phyloP scores from a whole-genome alignment of 225 moss, liverwort and hornwort genomes.

The Polytrichum commune region DNA sequence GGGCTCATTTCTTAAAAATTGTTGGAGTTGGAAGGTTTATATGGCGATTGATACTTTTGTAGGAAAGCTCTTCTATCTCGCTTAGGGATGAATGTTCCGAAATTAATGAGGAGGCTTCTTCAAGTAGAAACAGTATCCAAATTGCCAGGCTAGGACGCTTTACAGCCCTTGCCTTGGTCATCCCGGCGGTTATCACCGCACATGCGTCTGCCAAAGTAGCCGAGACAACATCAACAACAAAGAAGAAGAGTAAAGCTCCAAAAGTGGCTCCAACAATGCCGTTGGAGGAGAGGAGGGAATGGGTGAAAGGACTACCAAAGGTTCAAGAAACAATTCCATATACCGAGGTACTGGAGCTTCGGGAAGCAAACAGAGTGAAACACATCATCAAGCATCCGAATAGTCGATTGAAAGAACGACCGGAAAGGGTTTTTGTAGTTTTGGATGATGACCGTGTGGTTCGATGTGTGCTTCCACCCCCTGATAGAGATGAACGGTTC shows the following conservation, averaged over 20 bases:
- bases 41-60: no score
- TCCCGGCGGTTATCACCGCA: constrained; percentile 51
- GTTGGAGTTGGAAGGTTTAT: no score
- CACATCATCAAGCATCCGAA: constrained; percentile 90
- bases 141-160: constrained; percentile 20
- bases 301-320: constrained; percentile 75
- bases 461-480: constrained; percentile 78
- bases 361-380: constrained; percentile 61
- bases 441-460: constrained; percentile 81
- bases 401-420: constrained; percentile 52
- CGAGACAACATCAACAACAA: constrained; percentile 22
- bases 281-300: constrained; percentile 74
- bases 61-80: no score
- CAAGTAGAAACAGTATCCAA: constrained; percentile 11
- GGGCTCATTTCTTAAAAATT: no score
- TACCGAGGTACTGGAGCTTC: constrained; percentile 66
- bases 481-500: constrained; percentile 76
- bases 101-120: neutral
- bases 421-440: constrained; percentile 78
- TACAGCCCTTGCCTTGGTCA: constrained; percentile 43
- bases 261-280: constrained; percentile 71
- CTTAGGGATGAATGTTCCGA: no score
- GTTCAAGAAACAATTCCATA: constrained; percentile 82
- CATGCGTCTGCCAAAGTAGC: constrained; percentile 61
- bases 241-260: constrained; percentile 63